A percentile compares a stretch with the other conserved stretches of the same genome.
Conservation (phyloP, 2,329 filamentous ascomycete species). For the Phaeoacremonium minimum region DNA sequence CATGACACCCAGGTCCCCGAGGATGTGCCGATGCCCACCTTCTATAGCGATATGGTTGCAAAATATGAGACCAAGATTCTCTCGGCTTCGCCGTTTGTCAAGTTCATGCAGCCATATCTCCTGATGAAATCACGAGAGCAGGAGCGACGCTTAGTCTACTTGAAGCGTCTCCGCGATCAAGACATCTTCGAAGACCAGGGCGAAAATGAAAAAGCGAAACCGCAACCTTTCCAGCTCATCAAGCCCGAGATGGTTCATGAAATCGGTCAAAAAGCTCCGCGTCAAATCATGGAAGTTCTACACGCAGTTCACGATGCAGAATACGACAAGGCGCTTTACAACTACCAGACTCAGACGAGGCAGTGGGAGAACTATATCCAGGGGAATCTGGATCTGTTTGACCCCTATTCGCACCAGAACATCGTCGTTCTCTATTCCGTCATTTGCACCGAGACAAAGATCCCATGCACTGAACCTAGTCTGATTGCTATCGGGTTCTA, state of each 20-base stretch:
- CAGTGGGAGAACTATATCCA: constrained; percentile 96
- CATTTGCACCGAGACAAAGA: constrained; percentile 88
- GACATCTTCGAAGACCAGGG: constrained; percentile 53
- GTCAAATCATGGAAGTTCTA: constrained; percentile 86
- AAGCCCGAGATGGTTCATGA: constrained; percentile 93
- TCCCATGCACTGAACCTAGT: constrained; percentile 87
- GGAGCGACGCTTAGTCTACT: constrained; percentile 76
- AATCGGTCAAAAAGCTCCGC: constrained; percentile 72
- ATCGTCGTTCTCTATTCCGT: constrained; percentile 93
- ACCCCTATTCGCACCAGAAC: constrained; percentile 93
- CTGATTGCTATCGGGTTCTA: constrained; percentile 92
- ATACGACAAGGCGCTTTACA: constrained; percentile 90
- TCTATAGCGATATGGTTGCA: constrained; percentile 91
- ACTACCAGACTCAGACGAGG: constrained; percentile 88
- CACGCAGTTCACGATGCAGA: constrained; percentile 95
- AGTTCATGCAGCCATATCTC: constrained; percentile 89
- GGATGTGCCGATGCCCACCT: constrained; percentile 80
- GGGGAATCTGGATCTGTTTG: constrained; percentile 83
- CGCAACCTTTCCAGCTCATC: constrained; percentile 81
- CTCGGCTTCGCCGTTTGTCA: constrained; percentile 93
- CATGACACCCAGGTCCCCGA: constrained; percentile 60
- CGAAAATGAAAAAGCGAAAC: constrained; percentile 57
- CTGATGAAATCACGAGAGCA: constrained; percentile 89
- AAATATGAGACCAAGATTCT: constrained; percentile 91
- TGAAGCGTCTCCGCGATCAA: constrained; percentile 80